phyloP scores from a whole-genome alignment of 768 basidiomycete species.

The Auriscalpium microsporum region DNA sequence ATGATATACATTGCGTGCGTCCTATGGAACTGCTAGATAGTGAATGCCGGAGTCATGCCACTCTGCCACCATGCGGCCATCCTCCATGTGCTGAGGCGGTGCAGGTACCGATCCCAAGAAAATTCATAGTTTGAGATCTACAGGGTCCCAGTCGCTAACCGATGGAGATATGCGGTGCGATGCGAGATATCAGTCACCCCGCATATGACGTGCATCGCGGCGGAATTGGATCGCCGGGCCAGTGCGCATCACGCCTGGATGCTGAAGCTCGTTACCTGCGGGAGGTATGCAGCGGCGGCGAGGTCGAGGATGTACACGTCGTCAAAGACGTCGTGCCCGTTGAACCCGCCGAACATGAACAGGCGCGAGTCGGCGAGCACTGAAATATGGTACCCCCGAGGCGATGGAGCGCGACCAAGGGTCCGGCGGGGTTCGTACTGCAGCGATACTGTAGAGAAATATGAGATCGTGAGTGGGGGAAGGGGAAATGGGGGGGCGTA shows the following conservation, averaged over 20 bases:
- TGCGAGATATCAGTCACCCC: too few species aligned
- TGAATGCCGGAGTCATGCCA: too few species aligned
- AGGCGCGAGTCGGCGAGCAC: constrained; percentile 77
- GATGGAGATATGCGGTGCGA: too few species aligned
- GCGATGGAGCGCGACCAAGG: constrained; percentile 58
- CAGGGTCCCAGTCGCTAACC: too few species aligned
- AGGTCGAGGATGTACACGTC: constrained; percentile 83
- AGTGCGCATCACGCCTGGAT: constrained; percentile 32
- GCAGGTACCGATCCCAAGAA: too few species aligned
- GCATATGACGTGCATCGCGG: too few species aligned
- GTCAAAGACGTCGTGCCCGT: constrained; percentile 75
- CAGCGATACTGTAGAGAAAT: constrained; percentile 52
- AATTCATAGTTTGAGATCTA: too few species aligned
- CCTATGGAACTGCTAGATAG: too few species aligned
- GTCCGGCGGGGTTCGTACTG: constrained; percentile 71
- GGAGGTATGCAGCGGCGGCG: constrained; percentile 80
- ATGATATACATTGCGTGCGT: too few species aligned
- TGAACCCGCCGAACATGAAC: constrained; percentile 84
- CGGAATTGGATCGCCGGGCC: neutral
- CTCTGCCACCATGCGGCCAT: too few species aligned
- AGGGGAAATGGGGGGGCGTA: constrained; percentile 19
- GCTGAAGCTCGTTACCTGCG: constrained; percentile 57
- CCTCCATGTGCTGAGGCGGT: too few species aligned
- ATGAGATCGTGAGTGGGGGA: neutral
- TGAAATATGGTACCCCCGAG: constrained; percentile 80